Evolutionary conservation across 2,329 filamentous ascomycete species (phyloP).

Genomic region (Talaromyces marneffei): DNA sequence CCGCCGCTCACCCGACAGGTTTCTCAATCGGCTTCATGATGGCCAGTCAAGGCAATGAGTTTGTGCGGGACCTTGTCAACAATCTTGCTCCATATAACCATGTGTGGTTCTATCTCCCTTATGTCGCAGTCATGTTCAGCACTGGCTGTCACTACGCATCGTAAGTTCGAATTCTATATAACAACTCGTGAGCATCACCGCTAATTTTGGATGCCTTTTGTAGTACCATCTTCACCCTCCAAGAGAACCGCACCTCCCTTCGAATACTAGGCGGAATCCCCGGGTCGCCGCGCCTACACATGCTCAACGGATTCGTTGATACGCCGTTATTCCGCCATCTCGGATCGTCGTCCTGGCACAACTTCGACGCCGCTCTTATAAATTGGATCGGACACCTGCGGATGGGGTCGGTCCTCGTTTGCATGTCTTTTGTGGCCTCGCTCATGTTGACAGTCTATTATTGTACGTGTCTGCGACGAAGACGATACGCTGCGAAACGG

Average conservation of each 20-base stretch:
- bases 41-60: constrained; percentile 30
- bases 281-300: constrained; percentile 28
- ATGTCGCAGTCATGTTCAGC: constrained; percentile 42
- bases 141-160: constrained; percentile 42
- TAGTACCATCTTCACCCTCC: constrained; percentile 36
- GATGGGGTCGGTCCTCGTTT: constrained; percentile 6
- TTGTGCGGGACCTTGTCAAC: constrained; percentile 30
- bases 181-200: no score
- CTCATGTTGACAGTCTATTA: background rate
- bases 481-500: background rate
- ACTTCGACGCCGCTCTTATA: constrained; percentile 33
- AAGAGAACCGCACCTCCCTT: constrained; percentile 27
- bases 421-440: constrained; percentile 4
- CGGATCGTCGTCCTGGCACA: constrained; percentile 41
- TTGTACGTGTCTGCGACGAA: background rate
- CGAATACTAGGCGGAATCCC: constrained; percentile 34
- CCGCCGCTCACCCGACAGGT: constrained; percentile 37
- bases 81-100: constrained; percentile 33
- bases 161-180: constrained; percentile 19
- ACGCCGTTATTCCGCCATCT: constrained; percentile 41
- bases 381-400: constrained; percentile 15
- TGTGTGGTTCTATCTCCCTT: constrained; percentile 37
- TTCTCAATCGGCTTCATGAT: constrained; percentile 43
- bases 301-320: constrained; percentile 35
- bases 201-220: background rate